Conservation (phyloP, 2,329 filamentous ascomycete species). For the Pseudogymnoascus destructans region DNA sequence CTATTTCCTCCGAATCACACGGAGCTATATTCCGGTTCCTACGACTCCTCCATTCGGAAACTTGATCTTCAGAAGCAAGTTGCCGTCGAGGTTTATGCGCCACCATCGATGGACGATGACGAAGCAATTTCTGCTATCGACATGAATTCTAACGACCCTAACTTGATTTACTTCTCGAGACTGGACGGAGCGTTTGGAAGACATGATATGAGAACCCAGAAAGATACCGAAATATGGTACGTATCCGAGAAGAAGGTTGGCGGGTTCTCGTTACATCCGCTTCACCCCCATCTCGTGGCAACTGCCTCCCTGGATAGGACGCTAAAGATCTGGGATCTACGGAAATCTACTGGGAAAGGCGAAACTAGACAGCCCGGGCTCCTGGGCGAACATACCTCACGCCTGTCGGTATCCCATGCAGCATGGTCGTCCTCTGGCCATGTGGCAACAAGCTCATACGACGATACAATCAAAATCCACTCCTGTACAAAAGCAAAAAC, state of each 20-base stretch:
- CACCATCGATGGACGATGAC: slow-evolving; percentile 54
- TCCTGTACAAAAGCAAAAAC: slow-evolving; percentile 50
- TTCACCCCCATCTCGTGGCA: slow-evolving; percentile 67
- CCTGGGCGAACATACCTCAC: slow-evolving; percentile 68
- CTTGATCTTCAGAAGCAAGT: slow-evolving; percentile 71
- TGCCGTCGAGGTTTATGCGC: slow-evolving; percentile 71
- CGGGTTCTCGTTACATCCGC: slow-evolving; percentile 74
- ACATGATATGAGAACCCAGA: slow-evolving; percentile 57
- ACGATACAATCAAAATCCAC: slow-evolving; percentile 90
- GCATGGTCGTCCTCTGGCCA: slow-evolving; percentile 78
- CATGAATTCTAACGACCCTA: slow-evolving; percentile 55
- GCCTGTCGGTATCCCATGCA: slow-evolving; percentile 81
- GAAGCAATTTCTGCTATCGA: slow-evolving; percentile 75
- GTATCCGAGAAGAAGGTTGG: slow-evolving; percentile 91
- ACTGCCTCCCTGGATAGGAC: slow-evolving; percentile 85
- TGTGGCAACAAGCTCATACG: slow-evolving; percentile 84
- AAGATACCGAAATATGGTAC: slow-evolving; percentile 53
- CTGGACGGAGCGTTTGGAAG: slow-evolving; percentile 68
- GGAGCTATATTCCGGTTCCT: slow-evolving; percentile 71
- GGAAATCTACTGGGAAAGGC: slow-evolving; percentile 57
- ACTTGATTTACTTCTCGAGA: slow-evolving; percentile 76
- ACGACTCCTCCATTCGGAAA: slow-evolving; percentile 83
- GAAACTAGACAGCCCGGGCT: slow-evolving; percentile 50
- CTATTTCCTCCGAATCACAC: slow-evolving; percentile 63
- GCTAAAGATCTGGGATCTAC: slow-evolving; percentile 82